These are phyloP conservation scores for Leccinum pachyderme DNA, from an alignment of 1,284 basidiomycete species.

Conservation along the genomic window DNA sequence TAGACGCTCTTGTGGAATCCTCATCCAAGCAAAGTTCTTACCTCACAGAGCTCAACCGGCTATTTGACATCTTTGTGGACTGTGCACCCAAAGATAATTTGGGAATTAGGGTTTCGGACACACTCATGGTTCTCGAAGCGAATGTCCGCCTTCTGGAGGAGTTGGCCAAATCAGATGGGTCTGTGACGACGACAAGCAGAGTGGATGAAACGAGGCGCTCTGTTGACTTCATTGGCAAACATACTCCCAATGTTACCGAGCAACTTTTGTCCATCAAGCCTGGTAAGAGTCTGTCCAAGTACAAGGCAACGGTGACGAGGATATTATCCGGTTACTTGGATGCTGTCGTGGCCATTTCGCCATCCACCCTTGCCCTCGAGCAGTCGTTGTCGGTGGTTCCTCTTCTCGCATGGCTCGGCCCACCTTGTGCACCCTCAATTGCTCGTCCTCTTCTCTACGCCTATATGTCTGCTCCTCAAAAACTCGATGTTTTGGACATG, in stretches of 20 bases:
- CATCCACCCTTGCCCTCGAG: constrained; percentile 8
- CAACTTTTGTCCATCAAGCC: constrained; percentile 18
- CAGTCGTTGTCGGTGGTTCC: constrained; percentile 16
- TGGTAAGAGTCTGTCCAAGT: constrained; percentile 19
- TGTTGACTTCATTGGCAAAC: constrained; percentile 19
- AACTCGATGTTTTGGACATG: constrained; percentile 28
- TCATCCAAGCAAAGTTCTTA: constrained; percentile 34
- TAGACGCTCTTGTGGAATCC: constrained; percentile 48
- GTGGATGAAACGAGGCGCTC: constrained; percentile 21
- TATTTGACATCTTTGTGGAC: constrained; percentile 43
- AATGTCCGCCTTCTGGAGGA: constrained; percentile 41
- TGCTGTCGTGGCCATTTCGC: constrained; percentile 4
- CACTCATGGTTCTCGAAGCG: constrained; percentile 36
- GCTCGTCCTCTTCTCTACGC: constrained; percentile 25
- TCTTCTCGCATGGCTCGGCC: constrained; percentile 17
- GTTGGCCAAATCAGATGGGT: constrained; percentile 13
- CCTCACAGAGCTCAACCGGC: constrained; percentile 53
- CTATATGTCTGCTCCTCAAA: constrained; percentile 29
- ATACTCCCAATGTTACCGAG: constrained; percentile 5
- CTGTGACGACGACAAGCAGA: neutral
- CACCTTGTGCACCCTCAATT: constrained; percentile 10
- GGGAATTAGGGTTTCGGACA: constrained; percentile 32
- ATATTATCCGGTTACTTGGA: constrained; percentile 22
- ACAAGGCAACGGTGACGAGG: constrained; percentile 10
- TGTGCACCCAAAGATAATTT: constrained; percentile 37